Evolutionary conservation across 176 grass and related monocot genomes (phyloP), one percentile per base, ranked within the genome.

Genomic region (Paspalum vaginatum): DNA sequence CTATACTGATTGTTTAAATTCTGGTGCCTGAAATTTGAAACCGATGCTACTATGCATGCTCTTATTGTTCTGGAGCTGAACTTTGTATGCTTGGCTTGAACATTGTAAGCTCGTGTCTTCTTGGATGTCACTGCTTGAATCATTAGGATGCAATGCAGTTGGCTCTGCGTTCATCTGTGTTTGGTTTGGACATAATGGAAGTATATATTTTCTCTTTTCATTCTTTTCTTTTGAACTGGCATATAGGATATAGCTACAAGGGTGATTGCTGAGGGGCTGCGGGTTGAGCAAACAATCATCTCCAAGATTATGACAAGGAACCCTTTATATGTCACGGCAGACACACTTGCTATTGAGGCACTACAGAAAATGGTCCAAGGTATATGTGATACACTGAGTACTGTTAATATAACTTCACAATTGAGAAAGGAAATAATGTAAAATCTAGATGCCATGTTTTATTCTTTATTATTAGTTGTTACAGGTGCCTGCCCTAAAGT

Each of bases 341-440:
- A 98, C 79, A 84, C 88, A 72, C 82, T 89, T 61, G 96, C 96
- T 61, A 93, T 89, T 11, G 96, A 98, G 26, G 96, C 96, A 25
- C 48, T 98, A 38, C 96, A 98, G 69, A 98, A 95, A 87, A 98
- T 98, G 96, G 86, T 98, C 22, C 90, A 93, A 93, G 92, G 96
- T 97, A 77, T 55, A 61, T 77, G 1, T 67, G 52, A 49, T 57
- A 17, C 12, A 65, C 21, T 32, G 40, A 51, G 8, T 64, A 71
- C 67, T 76, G 5, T 20, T 12, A 72, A 58, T 46, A 57, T 15
- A 70, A 76, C 18, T 55, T 65, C 48, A 83, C 15, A 8, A 73
- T 15, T 49, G 66, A 73, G n/a, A 44, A 75, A 25, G 27, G 7
- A 73, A 83, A 62, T 72, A 70, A 70, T 25, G 65, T 3, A 67